Evolutionary conservation across 1,284 basidiomycete species (phyloP).

Genomic region (Phylloboletellus chloephorus): DNA sequence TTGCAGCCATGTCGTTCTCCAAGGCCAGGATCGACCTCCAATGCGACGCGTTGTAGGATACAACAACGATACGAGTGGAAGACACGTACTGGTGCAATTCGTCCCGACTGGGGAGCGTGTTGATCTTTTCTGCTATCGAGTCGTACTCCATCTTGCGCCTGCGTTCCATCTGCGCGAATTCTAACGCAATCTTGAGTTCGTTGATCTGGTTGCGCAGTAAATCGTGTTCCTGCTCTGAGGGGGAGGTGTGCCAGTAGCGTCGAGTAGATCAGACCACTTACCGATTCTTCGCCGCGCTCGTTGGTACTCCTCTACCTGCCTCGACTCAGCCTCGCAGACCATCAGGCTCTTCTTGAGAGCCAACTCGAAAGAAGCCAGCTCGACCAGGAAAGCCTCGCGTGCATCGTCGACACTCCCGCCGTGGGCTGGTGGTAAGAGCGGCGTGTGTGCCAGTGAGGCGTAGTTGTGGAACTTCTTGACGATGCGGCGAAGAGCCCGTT

Average conservation of each 20-base stretch:
- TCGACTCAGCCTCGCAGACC: constrained; percentile 74
- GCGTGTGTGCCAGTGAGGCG: constrained; percentile 49
- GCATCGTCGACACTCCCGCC: constrained; percentile 55
- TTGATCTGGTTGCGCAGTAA: constrained; percentile 63
- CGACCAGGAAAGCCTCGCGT: constrained; percentile 69
- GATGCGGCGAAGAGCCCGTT: constrained; percentile 66
- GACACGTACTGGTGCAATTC: constrained; percentile 63
- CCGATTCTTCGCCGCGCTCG: constrained; percentile 65
- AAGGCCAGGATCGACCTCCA: constrained; percentile 60
- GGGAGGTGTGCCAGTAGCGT: neutral
- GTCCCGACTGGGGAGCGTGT: constrained; percentile 65
- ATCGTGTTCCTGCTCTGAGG: constrained; percentile 62
- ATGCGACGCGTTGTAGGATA: constrained; percentile 1
- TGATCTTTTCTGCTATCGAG: constrained; percentile 72
- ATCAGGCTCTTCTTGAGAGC: constrained; percentile 68
- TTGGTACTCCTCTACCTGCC: constrained; percentile 77
- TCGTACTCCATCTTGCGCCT: constrained; percentile 80
- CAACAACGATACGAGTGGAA: neutral
- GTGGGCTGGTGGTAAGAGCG: constrained; percentile 37
- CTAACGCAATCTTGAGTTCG: constrained; percentile 65
- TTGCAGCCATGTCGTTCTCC: constrained; percentile 72
- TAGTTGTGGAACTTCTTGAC: constrained; percentile 76
- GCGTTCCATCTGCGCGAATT: constrained; percentile 70
- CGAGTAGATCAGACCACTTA: constrained; percentile 31
- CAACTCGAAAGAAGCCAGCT: constrained; percentile 68